A percentile compares a stretch with the other conserved stretches of the same genome.
phyloP scores from a whole-genome alignment of 225 moss, liverwort and hornwort genomes.

The Polytrichum formosum region DNA sequence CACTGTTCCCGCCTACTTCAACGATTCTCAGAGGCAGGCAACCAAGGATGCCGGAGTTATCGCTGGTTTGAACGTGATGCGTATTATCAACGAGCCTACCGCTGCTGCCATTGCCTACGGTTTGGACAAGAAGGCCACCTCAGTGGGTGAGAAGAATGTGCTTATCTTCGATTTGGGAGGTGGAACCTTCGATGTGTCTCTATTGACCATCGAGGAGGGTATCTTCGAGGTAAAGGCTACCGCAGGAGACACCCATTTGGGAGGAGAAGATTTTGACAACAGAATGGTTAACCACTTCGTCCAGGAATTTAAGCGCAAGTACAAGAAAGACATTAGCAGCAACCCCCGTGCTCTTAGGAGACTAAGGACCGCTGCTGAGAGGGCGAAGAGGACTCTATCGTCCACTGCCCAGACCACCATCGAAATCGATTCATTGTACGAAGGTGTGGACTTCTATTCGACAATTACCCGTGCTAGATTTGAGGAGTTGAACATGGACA shows the following conservation, averaged over 20 bases:
- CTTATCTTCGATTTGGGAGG: constrained; percentile 41
- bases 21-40: constrained; percentile 35
- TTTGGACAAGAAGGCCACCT: constrained; percentile 33
- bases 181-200: constrained; percentile 43
- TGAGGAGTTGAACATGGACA: constrained; percentile 26
- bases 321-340: constrained; percentile 42
- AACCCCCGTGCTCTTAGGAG: constrained; percentile 34
- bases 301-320: constrained; percentile 43
- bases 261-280: constrained; percentile 26
- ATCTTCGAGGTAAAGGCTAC: constrained; percentile 43
- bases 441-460: constrained; percentile 19
- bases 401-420: constrained; percentile 38
- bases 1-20: constrained; percentile 33
- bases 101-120: constrained; percentile 44
- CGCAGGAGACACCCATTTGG: constrained; percentile 15
- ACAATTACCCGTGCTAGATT: constrained; percentile 23
- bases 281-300: constrained; percentile 41
- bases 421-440: constrained; percentile 15
- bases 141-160: constrained; percentile 44
- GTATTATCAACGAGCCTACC: constrained; percentile 41
- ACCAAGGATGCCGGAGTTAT: constrained; percentile 31
- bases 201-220: constrained; percentile 35
- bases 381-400: constrained; percentile 43
- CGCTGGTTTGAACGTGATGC: constrained; percentile 23
- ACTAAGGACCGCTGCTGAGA: constrained; percentile 34